Evolutionary conservation across 176 grass and related monocot species (phyloP).

Genomic region (Typha latifolia): DNA sequence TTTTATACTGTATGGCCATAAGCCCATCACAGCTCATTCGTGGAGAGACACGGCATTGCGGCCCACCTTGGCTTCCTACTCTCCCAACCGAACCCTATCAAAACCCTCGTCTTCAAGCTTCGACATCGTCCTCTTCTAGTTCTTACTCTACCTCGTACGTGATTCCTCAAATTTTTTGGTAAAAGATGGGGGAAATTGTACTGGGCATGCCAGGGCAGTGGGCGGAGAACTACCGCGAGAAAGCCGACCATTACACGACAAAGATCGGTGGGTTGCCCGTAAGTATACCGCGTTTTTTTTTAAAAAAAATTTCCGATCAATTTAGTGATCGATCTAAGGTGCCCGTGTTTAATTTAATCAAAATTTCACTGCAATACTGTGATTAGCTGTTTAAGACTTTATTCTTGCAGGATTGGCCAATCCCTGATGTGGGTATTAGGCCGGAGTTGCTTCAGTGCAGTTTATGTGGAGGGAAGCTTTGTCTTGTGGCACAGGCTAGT

Average conservation of each 20-base stretch:
- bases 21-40: neutral
- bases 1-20: neutral
- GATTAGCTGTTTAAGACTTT: neutral
- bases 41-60: no score
- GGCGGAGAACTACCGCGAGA: conserved; percentile 67
- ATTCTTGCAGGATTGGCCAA: conserved; percentile 59
- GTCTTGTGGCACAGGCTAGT: conserved; percentile 74
- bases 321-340: neutral
- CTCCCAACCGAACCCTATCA: neutral
- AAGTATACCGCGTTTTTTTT: neutral
- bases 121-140: neutral
- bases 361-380: conserved; percentile 10
- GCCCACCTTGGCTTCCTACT: no score
- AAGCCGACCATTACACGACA: conserved; percentile 84
- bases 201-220: conserved; percentile 75
- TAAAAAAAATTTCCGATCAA: neutral
- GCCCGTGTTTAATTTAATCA: neutral
- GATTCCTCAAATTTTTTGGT: no score
- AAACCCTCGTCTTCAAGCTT: neutral
- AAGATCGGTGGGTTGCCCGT: conserved; percentile 84
- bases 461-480: conserved; percentile 54
- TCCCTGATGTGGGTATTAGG: conserved; percentile 24
- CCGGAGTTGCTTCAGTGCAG: conserved; percentile 39
- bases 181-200: conserved; percentile 42
- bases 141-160: neutral